These are phyloP conservation scores for Gamsiella multidivaricata DNA, from an alignment of 192 early-diverging fungal species.

Conservation along the genomic window DNA sequence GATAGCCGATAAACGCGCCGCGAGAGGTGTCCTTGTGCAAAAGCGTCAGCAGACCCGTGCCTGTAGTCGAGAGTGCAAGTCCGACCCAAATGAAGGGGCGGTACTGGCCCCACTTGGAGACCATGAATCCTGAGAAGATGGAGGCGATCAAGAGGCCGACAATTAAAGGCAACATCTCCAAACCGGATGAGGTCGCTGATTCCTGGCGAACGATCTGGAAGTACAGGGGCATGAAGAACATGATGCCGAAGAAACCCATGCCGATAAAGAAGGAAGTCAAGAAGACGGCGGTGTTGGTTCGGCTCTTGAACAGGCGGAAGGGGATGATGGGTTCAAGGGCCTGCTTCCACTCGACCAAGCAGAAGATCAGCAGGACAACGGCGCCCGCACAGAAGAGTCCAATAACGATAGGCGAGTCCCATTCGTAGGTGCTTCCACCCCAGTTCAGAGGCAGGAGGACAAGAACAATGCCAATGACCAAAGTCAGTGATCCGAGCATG, in stretches of 20 bases:
- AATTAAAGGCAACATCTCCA: slow-evolving; percentile 83
- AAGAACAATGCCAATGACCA: slow-evolving; percentile 65
- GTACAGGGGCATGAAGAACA: slow-evolving; percentile 80
- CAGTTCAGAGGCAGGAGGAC: slow-evolving; percentile 78
- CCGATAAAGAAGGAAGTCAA: slow-evolving; percentile 54
- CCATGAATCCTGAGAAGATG: slow-evolving; percentile 70
- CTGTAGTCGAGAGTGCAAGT: slow-evolving; percentile 64
- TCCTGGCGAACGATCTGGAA: slow-evolving; percentile 71
- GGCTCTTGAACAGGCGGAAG: slow-evolving; percentile 64
- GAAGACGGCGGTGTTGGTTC: slow-evolving; percentile 56
- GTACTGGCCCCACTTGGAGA: slow-evolving; percentile 66
- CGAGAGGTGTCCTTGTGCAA: slow-evolving; percentile 56
- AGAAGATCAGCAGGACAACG: slow-evolving; percentile 62
- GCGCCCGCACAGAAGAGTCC: slow-evolving; percentile 64
- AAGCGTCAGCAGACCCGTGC: slow-evolving; percentile 67
- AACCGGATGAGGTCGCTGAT: slow-evolving; percentile 72
- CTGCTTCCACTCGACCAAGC: slow-evolving; percentile 69
- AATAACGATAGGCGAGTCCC: slow-evolving; percentile 70
- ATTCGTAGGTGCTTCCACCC: slow-evolving; percentile 77
- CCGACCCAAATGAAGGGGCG: slow-evolving; percentile 73
- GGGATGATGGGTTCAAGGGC: slow-evolving; percentile 80
- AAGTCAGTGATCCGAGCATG: slow-evolving; percentile 63
- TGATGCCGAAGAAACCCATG: slow-evolving; percentile 59
- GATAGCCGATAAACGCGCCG: slow-evolving; percentile 67
- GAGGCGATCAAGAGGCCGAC: slow-evolving; percentile 70